Conservation (phyloP, 2,329 filamentous ascomycete genomes). For the Talaromyces islandicus region DNA sequence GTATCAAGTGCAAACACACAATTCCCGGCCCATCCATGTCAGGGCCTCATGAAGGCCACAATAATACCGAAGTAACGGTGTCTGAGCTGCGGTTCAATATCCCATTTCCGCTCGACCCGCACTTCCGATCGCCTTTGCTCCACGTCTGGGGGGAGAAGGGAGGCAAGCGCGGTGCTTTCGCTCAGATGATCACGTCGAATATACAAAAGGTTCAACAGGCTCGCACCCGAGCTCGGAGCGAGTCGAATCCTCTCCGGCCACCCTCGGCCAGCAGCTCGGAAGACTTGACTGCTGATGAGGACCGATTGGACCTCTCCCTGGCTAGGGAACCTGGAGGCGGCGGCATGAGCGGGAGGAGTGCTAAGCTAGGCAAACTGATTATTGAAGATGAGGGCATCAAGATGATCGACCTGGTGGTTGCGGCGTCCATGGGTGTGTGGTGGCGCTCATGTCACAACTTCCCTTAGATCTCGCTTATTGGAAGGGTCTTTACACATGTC, state of each 20-base stretch:
- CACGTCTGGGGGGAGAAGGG: slow-evolving; percentile 11
- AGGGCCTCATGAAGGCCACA: slow-evolving; percentile 8
- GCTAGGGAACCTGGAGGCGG: slow-evolving; percentile 81
- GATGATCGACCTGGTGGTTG: slow-evolving; percentile 90
- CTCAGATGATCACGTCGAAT: slow-evolving; percentile 8
- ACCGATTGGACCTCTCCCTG: slow-evolving; percentile 64
- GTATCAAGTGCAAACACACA: slow-evolving; percentile 68
- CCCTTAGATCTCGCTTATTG: background rate
- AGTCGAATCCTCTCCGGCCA: slow-evolving; percentile 19
- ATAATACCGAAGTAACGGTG: slow-evolving; percentile 46
- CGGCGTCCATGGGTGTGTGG: slow-evolving; percentile 88
- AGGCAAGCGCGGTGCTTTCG: slow-evolving; percentile 19
- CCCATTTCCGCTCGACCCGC: slow-evolving; percentile 41
- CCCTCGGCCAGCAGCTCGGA: slow-evolving; percentile 14
- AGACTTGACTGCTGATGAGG: slow-evolving; percentile 22
- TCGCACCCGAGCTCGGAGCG: slow-evolving; percentile 13
- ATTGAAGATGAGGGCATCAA: slow-evolving; percentile 84
- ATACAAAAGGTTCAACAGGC: slow-evolving; percentile 12
- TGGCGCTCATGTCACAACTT: slow-evolving; percentile 61
- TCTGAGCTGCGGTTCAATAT: slow-evolving; percentile 91
- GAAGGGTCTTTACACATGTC: background rate
- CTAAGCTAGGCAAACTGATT: slow-evolving; percentile 90
- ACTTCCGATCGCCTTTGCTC: slow-evolving; percentile 19
- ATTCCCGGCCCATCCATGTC: slow-evolving; percentile 37
- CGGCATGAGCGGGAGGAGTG: slow-evolving; percentile 75